Percentiles rank a stretch among this genome's conserved stretches.
These are phyloP conservation scores for Vitis hybrid DNA, from an alignment of 177 flowering plant species.

Conservation along the genomic window DNA sequence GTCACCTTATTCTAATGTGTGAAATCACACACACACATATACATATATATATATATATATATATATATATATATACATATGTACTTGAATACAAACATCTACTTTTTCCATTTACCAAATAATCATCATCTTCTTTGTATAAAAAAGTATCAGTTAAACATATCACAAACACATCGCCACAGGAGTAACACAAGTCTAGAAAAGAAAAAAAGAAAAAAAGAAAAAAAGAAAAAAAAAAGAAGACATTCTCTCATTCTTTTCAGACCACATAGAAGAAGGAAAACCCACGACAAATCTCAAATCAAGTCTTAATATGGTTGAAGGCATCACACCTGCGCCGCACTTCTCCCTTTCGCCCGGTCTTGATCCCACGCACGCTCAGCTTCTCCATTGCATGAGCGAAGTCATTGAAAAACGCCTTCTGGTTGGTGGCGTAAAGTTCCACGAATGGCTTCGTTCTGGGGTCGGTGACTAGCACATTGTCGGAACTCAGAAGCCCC, in stretches of 20 bases:
- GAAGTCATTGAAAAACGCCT: constrained; percentile 12
- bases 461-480: constrained; percentile 2
- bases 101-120: neutral
- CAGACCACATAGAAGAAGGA: no score
- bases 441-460: constrained; percentile 15
- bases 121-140: neutral
- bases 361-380: constrained; percentile 9
- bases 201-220: no score
- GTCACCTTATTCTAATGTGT: no score
- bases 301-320: constrained; percentile 2
- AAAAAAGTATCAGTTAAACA: neutral
- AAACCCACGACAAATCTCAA: neutral
- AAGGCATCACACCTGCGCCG: constrained; percentile 17
- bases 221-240: no score
- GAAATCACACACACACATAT: no score
- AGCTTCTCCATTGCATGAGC: constrained; percentile 17
- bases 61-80: no score
- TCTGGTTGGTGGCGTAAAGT: constrained; percentile 10
- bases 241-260: no score
- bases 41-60: no score
- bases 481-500: constrained; percentile 15
- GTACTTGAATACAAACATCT: neutral
- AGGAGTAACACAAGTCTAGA: neutral
- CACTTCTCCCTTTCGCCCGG: constrained; percentile 11
- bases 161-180: no score